Evolutionary conservation across 169 alveolate species (phyloP), one percentile per base, ranked within the genome.

Genomic region (Eimeria necatrix): DNA sequence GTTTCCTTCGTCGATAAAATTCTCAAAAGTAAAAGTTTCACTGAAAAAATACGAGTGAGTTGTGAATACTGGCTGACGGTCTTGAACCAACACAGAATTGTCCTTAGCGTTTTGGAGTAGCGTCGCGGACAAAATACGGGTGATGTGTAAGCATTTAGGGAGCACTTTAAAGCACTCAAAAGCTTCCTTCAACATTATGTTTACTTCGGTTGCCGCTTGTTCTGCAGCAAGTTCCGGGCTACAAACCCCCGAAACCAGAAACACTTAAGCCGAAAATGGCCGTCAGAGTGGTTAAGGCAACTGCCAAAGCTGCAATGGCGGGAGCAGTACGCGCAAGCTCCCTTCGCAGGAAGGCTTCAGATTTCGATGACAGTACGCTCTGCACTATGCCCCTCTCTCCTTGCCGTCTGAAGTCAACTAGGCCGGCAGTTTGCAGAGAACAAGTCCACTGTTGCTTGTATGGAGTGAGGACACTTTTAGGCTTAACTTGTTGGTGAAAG

Each of bases 141-240:
- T 84, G 49, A 51, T 32, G 0, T 32, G 41, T 32, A 32, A 32
- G 41, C 41, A 32, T 32, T 32, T 32, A 32, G 41, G 41, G 41
- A 32, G 91, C 10, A 73, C 20, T 4, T 7, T 24, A 32, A 12
- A 46, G 18, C 32, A 46, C 32, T 16, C 60, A 26, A 46, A 41
- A 73, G 6, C 84, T 73, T 26, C 16, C 60, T 46, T 12, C 0
- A 18, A 73, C 6, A 5, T 46, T 24, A 73, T 10, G 32, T 9
- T 1, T 49, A 22, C 71, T 80, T 18, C 22, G 14, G 52, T 0
- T 80, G 89, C 49, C 16, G 71, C 51, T 26, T n/a, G 22, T 51
- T n/a, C 51, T 80, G 89, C 89, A 80, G 71, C 46, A 24, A 80
- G 89, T 80, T 24, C 89, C 89, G n/a, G 89, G 89, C 14, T 80